Conservation (phyloP, 2,329 filamentous ascomycete species). For the Aspergillus cejpii region DNA sequence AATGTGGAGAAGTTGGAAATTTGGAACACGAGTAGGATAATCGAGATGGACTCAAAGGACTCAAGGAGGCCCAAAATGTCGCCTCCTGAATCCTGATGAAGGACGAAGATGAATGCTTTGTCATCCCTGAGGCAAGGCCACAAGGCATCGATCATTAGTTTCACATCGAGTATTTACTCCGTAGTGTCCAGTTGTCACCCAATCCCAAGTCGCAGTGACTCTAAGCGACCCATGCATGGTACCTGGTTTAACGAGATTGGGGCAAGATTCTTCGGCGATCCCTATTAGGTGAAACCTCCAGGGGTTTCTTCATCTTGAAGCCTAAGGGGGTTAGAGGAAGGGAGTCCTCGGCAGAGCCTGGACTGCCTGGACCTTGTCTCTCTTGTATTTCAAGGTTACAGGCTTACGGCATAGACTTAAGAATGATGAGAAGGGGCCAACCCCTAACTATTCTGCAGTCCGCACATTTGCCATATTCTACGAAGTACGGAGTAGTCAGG, state of each 20-base stretch:
- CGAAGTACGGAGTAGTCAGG: too few species aligned
- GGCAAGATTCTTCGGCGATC: conserved; percentile 7
- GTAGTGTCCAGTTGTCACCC: background rate
- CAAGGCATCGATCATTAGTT: background rate
- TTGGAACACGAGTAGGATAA: background rate
- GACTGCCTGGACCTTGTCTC: background rate
- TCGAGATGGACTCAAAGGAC: background rate
- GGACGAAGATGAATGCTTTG: background rate
- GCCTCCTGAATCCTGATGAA: conserved; percentile 4
- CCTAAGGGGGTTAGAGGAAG: background rate
- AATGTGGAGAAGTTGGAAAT: conserved; percentile 7
- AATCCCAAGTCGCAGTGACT: background rate
- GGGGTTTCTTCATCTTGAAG: background rate
- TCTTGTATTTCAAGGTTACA: too few species aligned
- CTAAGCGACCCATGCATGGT: background rate
- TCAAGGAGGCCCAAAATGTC: background rate
- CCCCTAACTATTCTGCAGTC: too few species aligned
- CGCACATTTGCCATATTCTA: too few species aligned
- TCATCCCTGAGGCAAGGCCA: too few species aligned
- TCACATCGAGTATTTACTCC: background rate
- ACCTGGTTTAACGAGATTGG: conserved; percentile 5
- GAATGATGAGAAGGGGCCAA: too few species aligned
- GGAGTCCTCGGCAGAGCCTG: too few species aligned
- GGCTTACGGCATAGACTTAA: too few species aligned
- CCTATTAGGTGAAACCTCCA: conserved; percentile 11